These are phyloP conservation scores for Triticum monococcum DNA, from an alignment of 176 grass and related monocot genomes.

Conservation along the genomic window DNA sequence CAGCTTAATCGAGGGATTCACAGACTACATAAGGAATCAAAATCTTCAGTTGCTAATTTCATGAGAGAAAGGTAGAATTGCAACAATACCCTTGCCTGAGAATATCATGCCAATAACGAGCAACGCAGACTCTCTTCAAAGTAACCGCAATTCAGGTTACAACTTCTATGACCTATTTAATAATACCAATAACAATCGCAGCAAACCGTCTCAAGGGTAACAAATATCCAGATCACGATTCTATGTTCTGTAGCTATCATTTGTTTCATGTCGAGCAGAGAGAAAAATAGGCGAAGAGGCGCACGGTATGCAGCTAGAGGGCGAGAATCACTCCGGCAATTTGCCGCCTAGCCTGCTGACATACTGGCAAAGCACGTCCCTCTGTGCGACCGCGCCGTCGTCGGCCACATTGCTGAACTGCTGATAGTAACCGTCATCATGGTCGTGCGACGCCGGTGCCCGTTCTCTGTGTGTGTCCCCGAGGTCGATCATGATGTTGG, in stretches of 20 bases:
- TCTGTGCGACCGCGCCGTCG: constrained; percentile 21
- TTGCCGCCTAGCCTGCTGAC: constrained; percentile 1
- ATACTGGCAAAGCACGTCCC: constrained; percentile 42
- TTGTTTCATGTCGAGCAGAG: neutral
- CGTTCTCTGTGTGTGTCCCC: constrained; percentile 26
- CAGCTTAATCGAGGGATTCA: neutral
- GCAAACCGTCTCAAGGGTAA: too few relatives aligned
- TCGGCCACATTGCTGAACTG: constrained; percentile 47
- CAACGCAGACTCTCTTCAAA: neutral
- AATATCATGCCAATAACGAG: constrained; percentile 6
- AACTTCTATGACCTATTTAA: neutral
- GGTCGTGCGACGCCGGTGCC: constrained; percentile 27
- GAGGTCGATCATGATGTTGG: constrained; percentile 64
- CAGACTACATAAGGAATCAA: neutral
- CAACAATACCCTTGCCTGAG: neutral
- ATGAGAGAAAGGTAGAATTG: neutral
- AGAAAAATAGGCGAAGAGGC: neutral
- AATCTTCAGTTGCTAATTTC: too few relatives aligned
- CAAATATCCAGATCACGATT: constrained; percentile 6
- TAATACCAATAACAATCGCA: neutral
- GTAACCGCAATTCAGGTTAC: neutral
- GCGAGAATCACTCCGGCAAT: constrained; percentile 11
- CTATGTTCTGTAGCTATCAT: neutral
- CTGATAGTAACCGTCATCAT: constrained; percentile 50
- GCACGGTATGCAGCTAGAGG: neutral